A percentile compares a stretch with the other conserved stretches of the same genome.
Evolutionary conservation across 2,329 filamentous ascomycete genomes (phyloP).

Genomic region (Calcarisporium arbuscula): DNA sequence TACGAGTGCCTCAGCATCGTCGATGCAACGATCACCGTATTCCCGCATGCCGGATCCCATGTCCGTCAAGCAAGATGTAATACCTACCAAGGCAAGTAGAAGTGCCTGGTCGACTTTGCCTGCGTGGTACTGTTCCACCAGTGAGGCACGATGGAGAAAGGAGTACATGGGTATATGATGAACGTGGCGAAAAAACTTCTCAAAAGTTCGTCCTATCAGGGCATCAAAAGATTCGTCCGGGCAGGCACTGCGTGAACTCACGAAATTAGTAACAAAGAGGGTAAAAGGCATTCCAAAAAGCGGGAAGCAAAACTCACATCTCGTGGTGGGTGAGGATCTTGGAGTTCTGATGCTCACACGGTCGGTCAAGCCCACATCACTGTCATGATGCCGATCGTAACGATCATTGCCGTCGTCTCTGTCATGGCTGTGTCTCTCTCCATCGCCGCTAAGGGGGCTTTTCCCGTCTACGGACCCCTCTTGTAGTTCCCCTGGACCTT

Average conservation of each 20-base stretch:
- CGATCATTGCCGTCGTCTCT: constrained; percentile 2
- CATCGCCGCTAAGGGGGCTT: constrained; percentile 27
- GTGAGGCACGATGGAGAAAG: constrained; percentile 51
- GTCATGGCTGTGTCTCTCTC: constrained; percentile 17
- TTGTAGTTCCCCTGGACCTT: constrained; percentile 24
- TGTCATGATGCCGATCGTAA: constrained; percentile 27
- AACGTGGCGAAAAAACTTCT: constrained; percentile 52
- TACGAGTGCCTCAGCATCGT: constrained; percentile 47
- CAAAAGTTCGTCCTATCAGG: constrained; percentile 46
- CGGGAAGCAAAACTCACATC: constrained; percentile 19
- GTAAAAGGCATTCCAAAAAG: too few species aligned
- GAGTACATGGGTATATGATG: constrained; percentile 55
- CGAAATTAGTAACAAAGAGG: too few species aligned
- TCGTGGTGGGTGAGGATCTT: constrained; percentile 26
- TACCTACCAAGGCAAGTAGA: constrained; percentile 47
- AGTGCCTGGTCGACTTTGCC: constrained; percentile 50
- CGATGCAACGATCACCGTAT: constrained; percentile 47
- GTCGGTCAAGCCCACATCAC: constrained; percentile 28
- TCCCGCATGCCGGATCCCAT: constrained; percentile 45
- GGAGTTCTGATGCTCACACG: constrained; percentile 25
- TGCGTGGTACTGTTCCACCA: constrained; percentile 53
- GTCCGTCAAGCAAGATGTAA: constrained; percentile 50
- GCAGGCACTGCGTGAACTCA: constrained; percentile 21
- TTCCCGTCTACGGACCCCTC: constrained; percentile 16
- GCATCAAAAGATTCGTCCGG: constrained; percentile 40